Conservation (phyloP, 2,329 filamentous ascomycete genomes). For the Sphaceloma murrayae region DNA sequence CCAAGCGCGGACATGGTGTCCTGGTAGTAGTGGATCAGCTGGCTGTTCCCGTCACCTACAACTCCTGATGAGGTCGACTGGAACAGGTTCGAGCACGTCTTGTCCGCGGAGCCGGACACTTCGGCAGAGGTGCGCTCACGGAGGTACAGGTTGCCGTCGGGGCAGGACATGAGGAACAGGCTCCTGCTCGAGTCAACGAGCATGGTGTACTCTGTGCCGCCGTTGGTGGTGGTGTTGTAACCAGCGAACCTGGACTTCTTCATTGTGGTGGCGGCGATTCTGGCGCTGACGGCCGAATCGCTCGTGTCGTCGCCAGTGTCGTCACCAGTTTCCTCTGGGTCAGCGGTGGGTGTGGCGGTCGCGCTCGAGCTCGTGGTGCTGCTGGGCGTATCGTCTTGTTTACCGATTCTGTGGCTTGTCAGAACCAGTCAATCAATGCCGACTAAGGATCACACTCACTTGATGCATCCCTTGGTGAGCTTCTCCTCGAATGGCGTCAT, state of each 20-base stretch:
- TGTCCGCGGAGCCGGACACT: constrained; percentile 18
- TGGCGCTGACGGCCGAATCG: no score
- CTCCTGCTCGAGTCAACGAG: constrained; percentile 21
- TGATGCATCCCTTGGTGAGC: constrained; percentile 16
- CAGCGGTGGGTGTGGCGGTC: no score
- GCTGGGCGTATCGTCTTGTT: no score
- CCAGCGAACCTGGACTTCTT: constrained; percentile 5
- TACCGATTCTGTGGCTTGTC: no score
- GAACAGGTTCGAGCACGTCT: constrained; percentile 11
- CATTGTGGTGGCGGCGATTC: constrained; percentile 21
- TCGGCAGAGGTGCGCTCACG: constrained; percentile 20
- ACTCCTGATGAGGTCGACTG: constrained; percentile 19
- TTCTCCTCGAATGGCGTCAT: constrained; percentile 7
- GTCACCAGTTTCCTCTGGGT: no score
- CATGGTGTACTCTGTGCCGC: constrained; percentile 21
- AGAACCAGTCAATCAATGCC: no score
- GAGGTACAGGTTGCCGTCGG: constrained; percentile 31
- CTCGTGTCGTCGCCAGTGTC: no score
- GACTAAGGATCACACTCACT: constrained; percentile 5
- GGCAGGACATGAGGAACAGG: constrained; percentile 27
- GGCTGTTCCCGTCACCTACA: constrained; percentile 3
- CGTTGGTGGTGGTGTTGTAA: constrained; percentile 10
- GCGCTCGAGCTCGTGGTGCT: no score
- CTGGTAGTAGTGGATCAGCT: constrained; percentile 30
- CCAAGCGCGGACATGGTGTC: constrained; percentile 28